Percentiles rank a stretch among this genome's conserved stretches.
Conservation (phyloP, 2,329 filamentous ascomycete species). For the Cordyceps fumosorosea region DNA sequence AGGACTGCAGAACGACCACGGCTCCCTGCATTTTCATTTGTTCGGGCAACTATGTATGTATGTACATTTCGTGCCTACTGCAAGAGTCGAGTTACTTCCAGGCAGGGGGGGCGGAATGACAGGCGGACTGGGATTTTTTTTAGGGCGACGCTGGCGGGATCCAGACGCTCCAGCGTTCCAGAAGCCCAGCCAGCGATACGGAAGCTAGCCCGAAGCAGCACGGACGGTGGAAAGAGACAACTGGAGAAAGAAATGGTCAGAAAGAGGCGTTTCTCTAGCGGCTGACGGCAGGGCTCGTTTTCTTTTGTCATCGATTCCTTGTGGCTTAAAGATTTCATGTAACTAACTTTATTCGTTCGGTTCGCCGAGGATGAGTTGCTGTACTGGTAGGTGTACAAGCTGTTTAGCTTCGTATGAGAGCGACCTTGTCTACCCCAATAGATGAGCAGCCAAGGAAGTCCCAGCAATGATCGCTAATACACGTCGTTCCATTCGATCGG, state of each 20-base stretch:
- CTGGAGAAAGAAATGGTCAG: background rate
- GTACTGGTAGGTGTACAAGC: too few species aligned
- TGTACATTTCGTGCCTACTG: too few species aligned
- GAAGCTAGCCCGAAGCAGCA: conserved; percentile 10
- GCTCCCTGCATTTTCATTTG: background rate
- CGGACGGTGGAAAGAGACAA: background rate
- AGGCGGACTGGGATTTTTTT: background rate
- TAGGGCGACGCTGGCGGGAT: background rate
- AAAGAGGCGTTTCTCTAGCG: background rate
- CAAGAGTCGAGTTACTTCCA: too few species aligned
- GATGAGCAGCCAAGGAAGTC: too few species aligned
- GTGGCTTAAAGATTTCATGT: too few species aligned
- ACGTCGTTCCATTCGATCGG: conserved; percentile 1
- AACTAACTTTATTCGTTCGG: too few species aligned
- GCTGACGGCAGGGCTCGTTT: background rate
- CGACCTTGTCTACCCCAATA: too few species aligned
- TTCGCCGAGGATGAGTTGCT: background rate
- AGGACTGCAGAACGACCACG: too few species aligned
- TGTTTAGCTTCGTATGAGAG: too few species aligned
- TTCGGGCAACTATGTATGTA: background rate
- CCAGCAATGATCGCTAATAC: conserved; percentile 1
- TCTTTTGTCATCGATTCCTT: background rate
- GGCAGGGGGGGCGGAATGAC: background rate
- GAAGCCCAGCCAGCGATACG: background rate
- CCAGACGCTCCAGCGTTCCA: conserved; percentile 8